Evolutionary conservation across 768 basidiomycete genomes (phyloP), one percentile per base, ranked within the genome.

Genomic region (Inosperma sp.): DNA sequence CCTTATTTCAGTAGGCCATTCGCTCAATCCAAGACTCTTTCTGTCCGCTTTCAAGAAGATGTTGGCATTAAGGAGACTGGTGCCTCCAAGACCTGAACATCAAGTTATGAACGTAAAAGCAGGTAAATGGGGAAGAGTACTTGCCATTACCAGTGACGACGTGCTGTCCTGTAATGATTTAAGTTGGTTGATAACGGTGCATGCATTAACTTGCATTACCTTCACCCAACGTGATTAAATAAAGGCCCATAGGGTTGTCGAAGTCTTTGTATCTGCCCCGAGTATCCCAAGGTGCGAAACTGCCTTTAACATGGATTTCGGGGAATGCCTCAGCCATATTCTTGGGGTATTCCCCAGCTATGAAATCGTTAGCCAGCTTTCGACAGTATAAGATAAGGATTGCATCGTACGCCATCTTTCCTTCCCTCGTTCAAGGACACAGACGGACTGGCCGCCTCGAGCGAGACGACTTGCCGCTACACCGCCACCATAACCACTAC

Each of bases 401-500:
- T 48, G 34, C 12, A 14, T 12, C 46, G 35, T 36, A 48, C 46
- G 46, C 46, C 46, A 48, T 19, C 25, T 48, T 19, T 48, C 46
- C 16, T 26, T 48, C 13, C 46, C 46, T 48, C 33, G 34, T 48
- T 48, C 46, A 9, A 48, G 35, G 4, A 48, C 25, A 27, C 46
- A 48, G 16, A 48, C 46, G 9, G 46, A 36, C 17, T 26, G 12
- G 25, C 23, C 35, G 7, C 46, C 46, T 37, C 46, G 12, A 14
- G 46, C 46, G 34, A 48, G 35, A 14, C 46, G 46, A 35, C 46
- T 35, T 17, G 46, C 46, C 17, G 46, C 46, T 14, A 48, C 46
- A 1, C 33, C 46, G 3, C 46, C 46, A 19, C 46, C 46, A 27
- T 48, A 48, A 7, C 46, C 46, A 27, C 46, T 48, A 16, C 46